Evolutionary conservation across 2,329 filamentous ascomycete species (phyloP).

Genomic region (Pseudogymnoascus pannorum): DNA sequence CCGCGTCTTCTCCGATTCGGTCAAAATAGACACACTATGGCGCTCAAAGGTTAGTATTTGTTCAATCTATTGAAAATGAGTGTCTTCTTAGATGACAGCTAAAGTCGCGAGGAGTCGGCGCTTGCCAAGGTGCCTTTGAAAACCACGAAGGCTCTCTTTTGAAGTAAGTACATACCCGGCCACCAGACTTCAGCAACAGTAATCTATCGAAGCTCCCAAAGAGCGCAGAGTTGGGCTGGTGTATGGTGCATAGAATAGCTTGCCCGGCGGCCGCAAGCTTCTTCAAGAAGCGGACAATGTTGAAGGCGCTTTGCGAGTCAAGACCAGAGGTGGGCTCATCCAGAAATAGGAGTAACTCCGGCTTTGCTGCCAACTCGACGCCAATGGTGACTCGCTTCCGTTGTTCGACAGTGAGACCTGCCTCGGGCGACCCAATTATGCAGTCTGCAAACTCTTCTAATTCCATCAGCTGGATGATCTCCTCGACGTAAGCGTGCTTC

Average conservation of each 20-base stretch:
- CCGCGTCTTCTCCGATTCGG: slow-evolving; percentile 53
- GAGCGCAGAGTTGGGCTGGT: slow-evolving; percentile 46
- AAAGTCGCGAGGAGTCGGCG: no score
- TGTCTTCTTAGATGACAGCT: no score
- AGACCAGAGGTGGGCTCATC: slow-evolving; percentile 56
- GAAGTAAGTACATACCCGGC: no score
- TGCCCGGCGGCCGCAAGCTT: slow-evolving; percentile 51
- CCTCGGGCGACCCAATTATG: slow-evolving; percentile 55
- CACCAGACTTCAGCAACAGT: slow-evolving; percentile 56
- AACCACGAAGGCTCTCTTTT: no score
- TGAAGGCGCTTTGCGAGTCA: slow-evolving; percentile 56
- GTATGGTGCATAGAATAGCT: slow-evolving; percentile 47
- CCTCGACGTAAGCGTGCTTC: slow-evolving; percentile 80
- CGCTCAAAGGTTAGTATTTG: no score
- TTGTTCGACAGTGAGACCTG: slow-evolving; percentile 54
- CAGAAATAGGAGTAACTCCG: slow-evolving; percentile 52
- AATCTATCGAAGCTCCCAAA: slow-evolving; percentile 53
- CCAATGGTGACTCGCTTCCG: slow-evolving; percentile 56
- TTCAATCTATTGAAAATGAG: no score
- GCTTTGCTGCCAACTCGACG: slow-evolving; percentile 50
- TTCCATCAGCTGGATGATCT: slow-evolving; percentile 57
- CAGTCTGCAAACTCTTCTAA: slow-evolving; percentile 62
- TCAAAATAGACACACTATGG: slow-evolving; percentile 68
- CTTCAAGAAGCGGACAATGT: slow-evolving; percentile 53
- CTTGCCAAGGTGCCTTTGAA: no score